Base-by-base conservation (phyloP, 1,284 basidiomycete species). In the Ceratobasidium sp. region DNA sequence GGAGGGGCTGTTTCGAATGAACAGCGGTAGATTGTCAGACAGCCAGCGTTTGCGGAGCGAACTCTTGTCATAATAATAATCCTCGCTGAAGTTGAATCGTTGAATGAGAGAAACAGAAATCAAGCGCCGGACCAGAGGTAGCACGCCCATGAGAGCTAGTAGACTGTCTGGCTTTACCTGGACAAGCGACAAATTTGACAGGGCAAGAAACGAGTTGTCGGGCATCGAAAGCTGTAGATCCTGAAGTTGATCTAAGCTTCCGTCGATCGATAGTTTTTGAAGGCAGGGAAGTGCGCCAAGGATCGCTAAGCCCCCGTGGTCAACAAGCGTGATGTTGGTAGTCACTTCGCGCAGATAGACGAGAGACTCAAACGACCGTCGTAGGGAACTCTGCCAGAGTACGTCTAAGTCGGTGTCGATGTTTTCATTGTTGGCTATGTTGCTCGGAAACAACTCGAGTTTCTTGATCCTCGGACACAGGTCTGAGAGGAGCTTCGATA, bases 261-360 rank as follows among this genome's bases (percentile, higher is more conserved):
- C 41, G 26, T 32, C 13, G 4, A 69, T 11, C 26, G 63, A 49
- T 21, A 69, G 52, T 8, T 18, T 30, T 13, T 46, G 21, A 9
- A 69, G 64, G 18, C 28, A 21, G 21, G 64, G 64, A 32, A 69
- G 52, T 28, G 23, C 23, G 8, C 52, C 64, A 8, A 69, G 50
- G 7, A 43, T 41, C 2, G 52, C 1, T 16, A 69, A 46, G 44
- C 64, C 64, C 3, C 16, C 38, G 1, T 43, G 16, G 52, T 28
- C 38, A n/a, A 69, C 23, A 9, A 69, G 41, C 21, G 30, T 16
- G 2, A 69, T 32, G 28, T 50, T 47, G 41, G 16, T 57, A 26
- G 41, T 69, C 16, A 69, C 14, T 13, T 52, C 38, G 16, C 64
- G 52, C 21, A 69, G 64, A 26, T 69, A 38, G 28, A 28, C 21